These are phyloP conservation scores for Boletus eberwhitei DNA, from an alignment of 768 basidiomycete genomes.

Conservation along the genomic window DNA sequence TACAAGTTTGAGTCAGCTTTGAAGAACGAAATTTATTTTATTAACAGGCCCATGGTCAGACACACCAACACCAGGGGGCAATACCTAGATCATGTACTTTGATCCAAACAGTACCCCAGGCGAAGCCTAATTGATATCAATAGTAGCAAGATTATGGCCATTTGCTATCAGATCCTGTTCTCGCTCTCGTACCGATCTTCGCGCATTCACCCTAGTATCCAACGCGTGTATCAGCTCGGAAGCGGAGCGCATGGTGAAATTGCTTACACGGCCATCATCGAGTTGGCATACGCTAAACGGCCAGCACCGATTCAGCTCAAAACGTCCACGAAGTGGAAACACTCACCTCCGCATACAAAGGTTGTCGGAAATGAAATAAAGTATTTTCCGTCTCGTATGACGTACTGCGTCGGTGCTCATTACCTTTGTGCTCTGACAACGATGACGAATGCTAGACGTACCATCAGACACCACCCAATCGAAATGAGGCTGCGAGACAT, in stretches of 20 bases:
- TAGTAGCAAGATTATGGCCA: not conserved
- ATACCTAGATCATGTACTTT: too few species aligned
- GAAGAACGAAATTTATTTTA: too few species aligned
- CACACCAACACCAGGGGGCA: not conserved
- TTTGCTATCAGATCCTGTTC: not conserved
- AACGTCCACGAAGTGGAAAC: not conserved
- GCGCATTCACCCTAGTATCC: not conserved
- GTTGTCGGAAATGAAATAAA: not conserved
- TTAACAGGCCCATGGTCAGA: too few species aligned
- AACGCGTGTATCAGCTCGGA: not conserved
- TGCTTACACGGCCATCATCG: conserved; percentile 12
- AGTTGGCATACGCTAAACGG: conserved; percentile 4
- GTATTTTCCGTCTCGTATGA: not conserved
- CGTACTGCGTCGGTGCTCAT: not conserved
- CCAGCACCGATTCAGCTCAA: not conserved
- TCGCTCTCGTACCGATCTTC: not conserved
- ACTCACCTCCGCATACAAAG: conserved; percentile 2
- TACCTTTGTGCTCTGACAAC: not conserved
- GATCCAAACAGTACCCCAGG: too few species aligned
- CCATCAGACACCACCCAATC: conserved; percentile 9
- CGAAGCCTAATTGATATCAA: conserved; percentile 34
- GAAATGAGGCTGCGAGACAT: conserved; percentile 1
- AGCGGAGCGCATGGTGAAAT: not conserved
- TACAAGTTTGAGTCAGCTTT: too few species aligned
- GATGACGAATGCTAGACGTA: not conserved